Conservation (phyloP, 768 basidiomycete species). For the Crepidotus variabilis region DNA sequence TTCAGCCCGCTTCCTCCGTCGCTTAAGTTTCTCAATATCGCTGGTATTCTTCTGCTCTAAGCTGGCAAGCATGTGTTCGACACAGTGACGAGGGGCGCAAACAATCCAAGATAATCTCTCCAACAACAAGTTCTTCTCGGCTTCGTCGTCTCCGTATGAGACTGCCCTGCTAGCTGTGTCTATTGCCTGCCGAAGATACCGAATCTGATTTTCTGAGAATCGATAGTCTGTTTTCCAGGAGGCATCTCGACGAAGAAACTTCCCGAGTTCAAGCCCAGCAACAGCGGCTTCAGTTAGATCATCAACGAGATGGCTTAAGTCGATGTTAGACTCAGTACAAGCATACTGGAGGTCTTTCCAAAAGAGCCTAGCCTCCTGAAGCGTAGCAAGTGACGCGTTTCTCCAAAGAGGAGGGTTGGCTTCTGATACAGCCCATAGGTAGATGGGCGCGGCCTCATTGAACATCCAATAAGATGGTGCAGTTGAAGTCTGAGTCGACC, state of each 20-base stretch:
- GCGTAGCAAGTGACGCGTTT: conserved; percentile 35
- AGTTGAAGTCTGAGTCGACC: conserved; percentile 38
- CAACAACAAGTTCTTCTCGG: conserved; percentile 29
- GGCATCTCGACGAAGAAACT: conserved; percentile 51
- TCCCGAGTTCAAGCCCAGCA: conserved; percentile 23
- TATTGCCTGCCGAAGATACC: conserved; percentile 54
- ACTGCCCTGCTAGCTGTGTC: conserved; percentile 44
- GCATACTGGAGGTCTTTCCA: conserved; percentile 57
- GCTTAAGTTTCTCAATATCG: conserved; percentile 40
- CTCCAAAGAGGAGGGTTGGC: conserved; percentile 52
- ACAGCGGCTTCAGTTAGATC: no score
- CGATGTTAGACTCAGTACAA: conserved; percentile 33
- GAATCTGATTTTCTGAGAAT: conserved; percentile 64
- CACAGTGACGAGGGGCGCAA: conserved; percentile 49
- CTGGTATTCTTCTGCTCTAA: conserved; percentile 33
- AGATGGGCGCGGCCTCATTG: conserved; percentile 48
- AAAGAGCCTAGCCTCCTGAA: conserved; percentile 38
- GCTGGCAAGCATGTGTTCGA: conserved; percentile 42
- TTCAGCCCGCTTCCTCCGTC: conserved; percentile 35
- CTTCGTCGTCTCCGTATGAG: conserved; percentile 42
- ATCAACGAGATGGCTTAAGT: background rate
- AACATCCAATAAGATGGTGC: conserved; percentile 68
- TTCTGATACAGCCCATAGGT: conserved; percentile 56
- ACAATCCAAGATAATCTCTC: conserved; percentile 47
- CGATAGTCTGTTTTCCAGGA: conserved; percentile 64